A percentile compares a stretch with the other conserved stretches of the same genome.
Evolutionary conservation across 306 rosid genomes (phyloP).

Genomic region (Canavalia ensiformis): DNA sequence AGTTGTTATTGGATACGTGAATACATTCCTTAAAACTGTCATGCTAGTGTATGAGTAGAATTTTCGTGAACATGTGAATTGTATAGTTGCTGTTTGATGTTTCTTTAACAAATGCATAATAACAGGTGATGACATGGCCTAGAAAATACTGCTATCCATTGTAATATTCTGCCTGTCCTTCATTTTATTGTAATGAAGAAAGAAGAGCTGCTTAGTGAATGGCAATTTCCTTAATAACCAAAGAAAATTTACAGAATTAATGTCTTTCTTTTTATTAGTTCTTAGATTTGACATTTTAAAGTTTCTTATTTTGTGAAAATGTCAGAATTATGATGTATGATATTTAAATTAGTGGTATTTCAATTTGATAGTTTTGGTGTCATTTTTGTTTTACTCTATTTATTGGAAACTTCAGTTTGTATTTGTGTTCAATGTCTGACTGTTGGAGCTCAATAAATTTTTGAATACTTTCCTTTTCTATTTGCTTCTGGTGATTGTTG

Average conservation of each 20-base stretch:
- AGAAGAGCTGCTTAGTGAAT: slow-evolving; percentile 14
- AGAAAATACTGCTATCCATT: background rate
- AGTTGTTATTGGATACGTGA: slow-evolving; percentile 4
- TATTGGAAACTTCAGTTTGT: background rate
- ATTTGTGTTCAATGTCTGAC: background rate
- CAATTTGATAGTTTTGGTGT: background rate
- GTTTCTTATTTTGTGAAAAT: slow-evolving; percentile 4
- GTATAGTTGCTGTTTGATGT: background rate
- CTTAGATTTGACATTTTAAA: background rate
- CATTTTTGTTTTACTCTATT: background rate
- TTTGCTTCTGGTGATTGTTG: slow-evolving; percentile 3
- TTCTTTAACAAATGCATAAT: no score
- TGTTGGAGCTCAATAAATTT: slow-evolving; percentile 1
- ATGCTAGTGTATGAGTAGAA: background rate
- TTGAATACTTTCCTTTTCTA: background rate
- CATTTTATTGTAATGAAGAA: background rate
- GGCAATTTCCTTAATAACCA: background rate
- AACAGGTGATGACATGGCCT: background rate
- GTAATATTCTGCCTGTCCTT: background rate
- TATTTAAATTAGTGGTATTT: background rate
- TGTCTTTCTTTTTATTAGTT: background rate
- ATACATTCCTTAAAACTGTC: slow-evolving; percentile 8
- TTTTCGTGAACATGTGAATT: background rate
- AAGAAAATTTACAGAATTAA: background rate
- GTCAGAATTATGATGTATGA: background rate